Base-by-base conservation (phyloP, 306 rosid species). In the Gynostemma pentaphyllum region DNA sequence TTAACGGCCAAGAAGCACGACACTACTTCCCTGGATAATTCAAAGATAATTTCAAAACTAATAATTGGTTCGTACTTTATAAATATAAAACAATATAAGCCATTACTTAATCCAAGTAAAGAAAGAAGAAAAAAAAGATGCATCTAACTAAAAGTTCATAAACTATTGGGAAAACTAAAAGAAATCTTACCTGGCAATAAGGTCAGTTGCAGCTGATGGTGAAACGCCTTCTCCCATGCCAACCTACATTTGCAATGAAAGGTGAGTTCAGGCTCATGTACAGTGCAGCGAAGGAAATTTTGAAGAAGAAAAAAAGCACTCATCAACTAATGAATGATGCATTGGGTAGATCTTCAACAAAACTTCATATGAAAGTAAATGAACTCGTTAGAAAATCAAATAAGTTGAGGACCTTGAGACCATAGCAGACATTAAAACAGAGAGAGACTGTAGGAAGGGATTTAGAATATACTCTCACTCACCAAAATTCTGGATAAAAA, bases 151-250 rank as follows among this genome's bases (percentile, higher is more conserved):
- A 29, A 41, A 64, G 72, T 50, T 28, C 26, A 45, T 49, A 1
- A 40, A 73, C 13, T 55, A 66, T 68, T 44, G 34, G 41, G 66
- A 56, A 82, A 72, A 45, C 74, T 50, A 74, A 57, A n/a, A n/a
- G n/a, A n/a, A n/a, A 51, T 84, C 96, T 69, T 88, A 88, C 97
- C 96, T 92, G 84, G 97, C 99, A 66, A 92, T 92, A 51, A 92
- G 85, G 79, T 92, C 96, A 21, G 97, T 92, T 70, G 99, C 99
- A 54, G 99, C 94, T 3, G 97, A 86, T n/a, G 99, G 99, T 68
- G 99, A 92, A 79, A 92, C 95, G 10, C 96, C 99, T 82, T 92
- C 99, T n/a, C 99, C 99, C 46, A 92, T 88, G 50, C 99, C 99
- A 76, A 92, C 99, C 99, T 92, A 78, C 26, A 74, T 32, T 69